Evolutionary conservation across 768 basidiomycete species (phyloP), one percentile per base, ranked within the genome.

Genomic region (Mycena metata): DNA sequence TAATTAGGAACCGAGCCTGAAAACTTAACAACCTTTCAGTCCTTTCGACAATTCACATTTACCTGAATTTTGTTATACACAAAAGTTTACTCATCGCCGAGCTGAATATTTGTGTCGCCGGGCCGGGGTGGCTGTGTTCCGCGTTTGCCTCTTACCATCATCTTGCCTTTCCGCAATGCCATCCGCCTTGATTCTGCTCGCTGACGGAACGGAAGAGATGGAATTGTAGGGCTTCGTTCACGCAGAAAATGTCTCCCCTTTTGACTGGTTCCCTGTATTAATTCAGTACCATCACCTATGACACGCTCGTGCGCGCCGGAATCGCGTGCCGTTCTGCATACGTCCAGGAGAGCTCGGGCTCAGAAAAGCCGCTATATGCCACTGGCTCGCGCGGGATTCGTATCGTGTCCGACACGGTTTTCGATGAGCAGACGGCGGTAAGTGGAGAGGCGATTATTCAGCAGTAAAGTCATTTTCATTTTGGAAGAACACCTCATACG

Each of bases 191-290:
- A 84, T 95, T 52, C 81, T 95, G 24, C 86, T 95, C 30, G 91
- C 93, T 19, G 86, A 94, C 75, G 94, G 94, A 15, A 94, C 94
- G 1, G 94, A 95, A 76, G 94, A 95, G 80, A 94, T 94, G 90
- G 93, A 94, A 79, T 95, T 94, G 93, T 92, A 74, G 72, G 89
- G 74, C 24, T 9, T 55, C 26, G 26, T 0, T 11, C 8, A 23
- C 8, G 1, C 2, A 39, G 9, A 15, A 39, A 42, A 19, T 8
- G n/a, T 52, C 41, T 45, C 47, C 8, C 26, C 16, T 30, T 36
- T 43, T 57, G 24, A 61, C n/a, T 54, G 50, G 21, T 15, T 30
- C 30, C 30, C 3, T 30, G 30, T 3, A 30, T 30, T 30, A 30
- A 43, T 45, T 46, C 74, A 95, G 93, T 73, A 93, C 92, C 11